phyloP scores from a whole-genome alignment of 2,329 filamentous ascomycete genomes.

The Penicillium sp. region DNA sequence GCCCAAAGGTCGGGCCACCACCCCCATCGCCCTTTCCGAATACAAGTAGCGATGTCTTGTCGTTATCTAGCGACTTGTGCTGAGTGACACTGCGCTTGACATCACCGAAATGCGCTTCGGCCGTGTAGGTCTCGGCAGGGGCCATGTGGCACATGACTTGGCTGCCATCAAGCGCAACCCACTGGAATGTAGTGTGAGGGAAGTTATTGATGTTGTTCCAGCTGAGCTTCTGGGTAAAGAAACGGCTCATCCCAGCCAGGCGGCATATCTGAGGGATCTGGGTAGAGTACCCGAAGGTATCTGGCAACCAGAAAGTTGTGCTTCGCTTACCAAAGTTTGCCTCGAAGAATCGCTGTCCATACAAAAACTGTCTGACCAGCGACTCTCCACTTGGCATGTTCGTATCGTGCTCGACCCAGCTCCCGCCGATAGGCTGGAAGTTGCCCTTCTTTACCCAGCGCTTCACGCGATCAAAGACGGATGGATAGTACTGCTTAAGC shows the following conservation, averaged over 20 bases:
- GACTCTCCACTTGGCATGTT: constrained; percentile 97
- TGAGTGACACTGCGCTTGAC: constrained; percentile 84
- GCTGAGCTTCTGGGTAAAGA: constrained; percentile 97
- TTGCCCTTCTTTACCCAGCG: constrained; percentile 83
- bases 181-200: constrained; percentile 98
- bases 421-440: constrained; percentile 94
- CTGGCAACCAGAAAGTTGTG: constrained; percentile 93
- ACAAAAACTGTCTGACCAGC: constrained; percentile 88
- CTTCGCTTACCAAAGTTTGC: constrained; percentile 86
- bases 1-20: constrained; percentile 89
- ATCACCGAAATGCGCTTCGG: constrained; percentile 91
- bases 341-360: constrained; percentile 93
- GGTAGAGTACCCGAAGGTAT: constrained; percentile 96
- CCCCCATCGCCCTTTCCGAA: constrained; percentile 97
- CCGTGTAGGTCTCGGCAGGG: constrained; percentile 91
- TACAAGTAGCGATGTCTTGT: constrained; percentile 83
- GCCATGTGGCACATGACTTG: constrained; percentile 98
- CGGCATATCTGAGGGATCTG: constrained; percentile 93
- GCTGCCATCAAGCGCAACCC: constrained; percentile 92
- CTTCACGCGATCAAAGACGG: constrained; percentile 86
- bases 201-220: constrained; percentile 99
- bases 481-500: constrained; percentile 86
- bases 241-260: constrained; percentile 90
- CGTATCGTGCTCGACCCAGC: constrained; percentile 98
- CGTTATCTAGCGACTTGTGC: constrained; percentile 94